Percentiles rank a stretch among this genome's conserved stretches.
phyloP scores from a whole-genome alignment of 139 green algal species.

The Chlamydomonas incerta region DNA sequence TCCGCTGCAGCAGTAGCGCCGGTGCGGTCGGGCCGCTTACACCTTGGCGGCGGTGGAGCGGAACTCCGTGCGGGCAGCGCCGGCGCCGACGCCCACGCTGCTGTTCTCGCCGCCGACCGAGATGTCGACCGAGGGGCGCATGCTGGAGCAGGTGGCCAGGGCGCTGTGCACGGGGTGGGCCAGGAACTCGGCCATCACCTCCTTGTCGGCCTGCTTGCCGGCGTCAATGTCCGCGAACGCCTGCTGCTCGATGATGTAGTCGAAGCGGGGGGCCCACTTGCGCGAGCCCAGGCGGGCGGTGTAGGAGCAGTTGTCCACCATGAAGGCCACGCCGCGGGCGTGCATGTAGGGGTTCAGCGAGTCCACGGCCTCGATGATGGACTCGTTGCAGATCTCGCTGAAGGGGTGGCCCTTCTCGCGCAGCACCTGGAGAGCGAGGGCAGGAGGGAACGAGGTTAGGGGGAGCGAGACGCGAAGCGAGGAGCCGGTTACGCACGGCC shows the following conservation, averaged over 20 bases:
- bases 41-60: slow-evolving; percentile 56
- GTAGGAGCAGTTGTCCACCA: slow-evolving; percentile 99
- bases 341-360: slow-evolving; percentile 99
- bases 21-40: background rate
- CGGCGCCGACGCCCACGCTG: slow-evolving; percentile 82
- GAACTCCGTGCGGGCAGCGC: slow-evolving; percentile 89
- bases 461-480: background rate
- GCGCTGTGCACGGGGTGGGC: slow-evolving; percentile 61
- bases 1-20: too few relatives aligned
- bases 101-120: slow-evolving; percentile 83
- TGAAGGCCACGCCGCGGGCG: slow-evolving; percentile 98
- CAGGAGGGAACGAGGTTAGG: background rate
- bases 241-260: slow-evolving; percentile 98
- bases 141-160: slow-evolving; percentile 88
- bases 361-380: slow-evolving; percentile 98
- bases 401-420: slow-evolving; percentile 96
- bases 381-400: slow-evolving; percentile 99
- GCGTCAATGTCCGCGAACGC: slow-evolving; percentile 78
- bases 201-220: slow-evolving; percentile 68
- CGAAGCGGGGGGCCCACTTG: slow-evolving; percentile 99
- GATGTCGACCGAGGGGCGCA: slow-evolving; percentile 98
- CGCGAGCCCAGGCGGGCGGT: slow-evolving; percentile 96
- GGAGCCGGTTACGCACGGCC: background rate
- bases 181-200: slow-evolving; percentile 64
- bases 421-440: slow-evolving; percentile 60